Evolutionary conservation across 2,329 filamentous ascomycete species (phyloP), one percentile per base, ranked within the genome.

Genomic region (Alternaria triticina): DNA sequence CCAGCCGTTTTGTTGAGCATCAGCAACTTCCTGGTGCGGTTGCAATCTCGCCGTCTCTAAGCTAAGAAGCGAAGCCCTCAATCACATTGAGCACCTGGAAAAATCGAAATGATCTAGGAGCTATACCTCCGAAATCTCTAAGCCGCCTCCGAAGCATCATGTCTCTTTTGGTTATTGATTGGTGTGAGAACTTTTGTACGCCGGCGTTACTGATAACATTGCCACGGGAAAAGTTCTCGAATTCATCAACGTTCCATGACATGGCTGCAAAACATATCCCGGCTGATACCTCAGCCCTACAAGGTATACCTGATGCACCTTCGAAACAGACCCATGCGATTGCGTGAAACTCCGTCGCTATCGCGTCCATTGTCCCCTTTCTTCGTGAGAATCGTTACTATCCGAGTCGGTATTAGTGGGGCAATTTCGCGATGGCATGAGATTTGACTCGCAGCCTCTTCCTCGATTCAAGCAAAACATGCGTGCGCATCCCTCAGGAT

Each of bases 121-220:
- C 12, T 10, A 49, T 58, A 10, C 23, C 55, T 55, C 52, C 45
- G 50, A 65, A 23, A 40, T 45, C 11, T 50, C n/a, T 27, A 51
- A 40, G 59, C 62, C 54, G 58, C 59, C 23, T 15, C 50, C 62
- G 62, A 56, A 58, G 28, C 44, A 22, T 47, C 47, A 50, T 25
- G 46, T 49, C 49, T 44, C 4, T 23, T 28, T 13, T 12, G 9
- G 33, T 10, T 25, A 33, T 43, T 40, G 27, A 22, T 43, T 45
- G 33, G 20, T 54, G 25, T 23, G 56, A 55, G 11, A 45, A 45
- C 9, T 43, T 50, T 27, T 17, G 46, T 25, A 23, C 17, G 27
- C 27, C 36, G 22, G 25, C 8, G 46, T 43, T 33, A 20, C 25
- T 44, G 23, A 36, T 23, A 40, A 22, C 47, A 55, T 27, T 17